phyloP scores from a whole-genome alignment of 78 protist species.

The Dictyostelium firmibasis region DNA sequence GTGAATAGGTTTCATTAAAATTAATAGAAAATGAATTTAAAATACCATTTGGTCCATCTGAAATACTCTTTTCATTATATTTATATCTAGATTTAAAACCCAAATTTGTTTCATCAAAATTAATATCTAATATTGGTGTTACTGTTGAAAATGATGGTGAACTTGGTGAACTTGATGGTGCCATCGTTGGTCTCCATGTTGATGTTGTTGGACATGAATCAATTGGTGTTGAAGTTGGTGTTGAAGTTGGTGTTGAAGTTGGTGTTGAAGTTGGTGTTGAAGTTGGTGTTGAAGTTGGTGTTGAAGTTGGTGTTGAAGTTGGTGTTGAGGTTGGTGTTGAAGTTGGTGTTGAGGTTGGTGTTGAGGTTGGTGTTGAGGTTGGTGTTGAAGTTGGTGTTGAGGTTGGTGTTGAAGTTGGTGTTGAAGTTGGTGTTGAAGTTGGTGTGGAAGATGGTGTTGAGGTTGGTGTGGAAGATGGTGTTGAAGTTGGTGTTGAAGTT shows the following conservation, averaged over 20 bases:
- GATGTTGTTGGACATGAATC: constrained; percentile 35
- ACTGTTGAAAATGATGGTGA: constrained; percentile 20
- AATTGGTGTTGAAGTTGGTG: neutral
- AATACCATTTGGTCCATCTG: constrained; percentile 19
- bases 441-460: neutral
- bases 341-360: neutral
- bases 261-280: neutral
- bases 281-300: neutral
- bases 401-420: neutral
- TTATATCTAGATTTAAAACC: neutral
- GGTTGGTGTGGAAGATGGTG: neutral
- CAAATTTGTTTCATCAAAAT: neutral
- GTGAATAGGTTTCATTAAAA: neutral
- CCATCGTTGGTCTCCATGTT: constrained; percentile 50
- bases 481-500: neutral
- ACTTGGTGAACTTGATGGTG: neutral
- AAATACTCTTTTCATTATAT: neutral
- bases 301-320: neutral
- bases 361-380: neutral
- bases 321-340: neutral
- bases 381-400: neutral
- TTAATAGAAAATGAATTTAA: constrained; percentile 10
- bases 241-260: neutral
- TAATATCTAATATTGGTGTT: neutral
- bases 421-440: neutral